phyloP scores from a whole-genome alignment of 1,284 basidiomycete genomes.

The Bondarzewia mesenterica region DNA sequence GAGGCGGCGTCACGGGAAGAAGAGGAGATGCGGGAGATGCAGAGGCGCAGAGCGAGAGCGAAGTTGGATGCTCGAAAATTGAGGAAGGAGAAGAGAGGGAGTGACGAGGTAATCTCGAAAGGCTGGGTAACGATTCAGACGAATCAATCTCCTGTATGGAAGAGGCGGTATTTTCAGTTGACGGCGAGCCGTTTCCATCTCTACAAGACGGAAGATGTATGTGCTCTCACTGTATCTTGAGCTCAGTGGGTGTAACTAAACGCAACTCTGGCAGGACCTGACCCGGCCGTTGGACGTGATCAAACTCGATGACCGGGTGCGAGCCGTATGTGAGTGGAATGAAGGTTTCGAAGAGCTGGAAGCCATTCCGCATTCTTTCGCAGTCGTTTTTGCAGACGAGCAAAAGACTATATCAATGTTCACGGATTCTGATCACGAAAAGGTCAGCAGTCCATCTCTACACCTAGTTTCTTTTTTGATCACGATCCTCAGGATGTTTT shows the following conservation, averaged over 20 bases:
- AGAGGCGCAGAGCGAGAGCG: slow-evolving; percentile 27
- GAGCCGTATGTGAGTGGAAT: slow-evolving; percentile 52
- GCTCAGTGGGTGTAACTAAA: no score
- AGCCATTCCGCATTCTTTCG: slow-evolving; percentile 64
- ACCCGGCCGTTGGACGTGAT: slow-evolving; percentile 34
- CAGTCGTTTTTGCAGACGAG: slow-evolving; percentile 48
- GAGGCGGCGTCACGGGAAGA: no score
- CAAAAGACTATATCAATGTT: slow-evolving; percentile 50
- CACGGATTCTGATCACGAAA: slow-evolving; percentile 60
- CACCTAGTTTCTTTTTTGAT: no score
- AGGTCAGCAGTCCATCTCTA: no score
- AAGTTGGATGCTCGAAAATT: slow-evolving; percentile 35
- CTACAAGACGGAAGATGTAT: slow-evolving; percentile 52
- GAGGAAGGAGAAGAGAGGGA: slow-evolving; percentile 29
- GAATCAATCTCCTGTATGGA: slow-evolving; percentile 50
- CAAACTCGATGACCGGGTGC: slow-evolving; percentile 36
- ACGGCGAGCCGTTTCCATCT: slow-evolving; percentile 39
- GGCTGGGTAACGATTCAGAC: slow-evolving; percentile 67
- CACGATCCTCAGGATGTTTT: no score
- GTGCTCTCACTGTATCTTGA: neutral
- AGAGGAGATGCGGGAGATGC: slow-evolving; percentile 13
- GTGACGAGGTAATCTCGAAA: slow-evolving; percentile 29
- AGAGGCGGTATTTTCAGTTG: slow-evolving; percentile 58
- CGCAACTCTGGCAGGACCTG: slow-evolving; percentile 2
- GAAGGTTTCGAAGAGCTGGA: slow-evolving; percentile 69